Conservation (phyloP, 352 stramenopile species). For the Globisporangium spiculum region DNA sequence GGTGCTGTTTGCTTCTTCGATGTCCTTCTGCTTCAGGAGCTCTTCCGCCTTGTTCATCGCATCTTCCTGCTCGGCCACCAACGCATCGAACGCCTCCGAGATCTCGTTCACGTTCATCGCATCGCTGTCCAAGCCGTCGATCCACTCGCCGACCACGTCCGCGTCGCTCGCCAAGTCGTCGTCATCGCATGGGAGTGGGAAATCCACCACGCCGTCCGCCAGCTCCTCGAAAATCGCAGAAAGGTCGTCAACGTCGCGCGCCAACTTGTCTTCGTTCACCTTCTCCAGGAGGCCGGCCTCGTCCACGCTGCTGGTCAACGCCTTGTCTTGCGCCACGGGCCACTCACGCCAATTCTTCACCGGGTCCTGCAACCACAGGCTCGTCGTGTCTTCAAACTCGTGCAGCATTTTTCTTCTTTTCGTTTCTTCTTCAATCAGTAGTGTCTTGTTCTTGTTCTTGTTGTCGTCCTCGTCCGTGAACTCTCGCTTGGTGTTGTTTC, state of each 20-base stretch:
- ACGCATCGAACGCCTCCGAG: slow-evolving; percentile 58
- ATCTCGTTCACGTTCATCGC: slow-evolving; percentile 72
- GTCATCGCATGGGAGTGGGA: slow-evolving; percentile 54
- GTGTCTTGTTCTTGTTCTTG: slow-evolving; percentile 44
- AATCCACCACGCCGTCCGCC: slow-evolving; percentile 55
- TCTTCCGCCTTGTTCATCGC: slow-evolving; percentile 22
- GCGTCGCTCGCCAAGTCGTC: slow-evolving; percentile 27
- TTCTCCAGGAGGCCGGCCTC: slow-evolving; percentile 52
- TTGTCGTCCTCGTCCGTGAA: slow-evolving; percentile 20
- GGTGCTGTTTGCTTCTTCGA: slow-evolving; percentile 41
- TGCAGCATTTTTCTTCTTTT: slow-evolving; percentile 56
- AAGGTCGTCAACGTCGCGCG: slow-evolving; percentile 72
- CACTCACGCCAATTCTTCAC: slow-evolving; percentile 52
- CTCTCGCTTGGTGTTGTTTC: slow-evolving; percentile 26
- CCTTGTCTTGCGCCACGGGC: slow-evolving; percentile 41
- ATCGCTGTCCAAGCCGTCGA: slow-evolving; percentile 63
- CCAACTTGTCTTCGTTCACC: slow-evolving; percentile 67
- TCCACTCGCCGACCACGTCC: slow-evolving; percentile 44
- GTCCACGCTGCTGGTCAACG: slow-evolving; percentile 16
- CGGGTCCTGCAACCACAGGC: slow-evolving; percentile 52
- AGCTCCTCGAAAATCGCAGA: slow-evolving; percentile 73
- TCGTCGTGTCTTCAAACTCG: slow-evolving; percentile 53
- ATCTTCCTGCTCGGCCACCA: slow-evolving; percentile 47
- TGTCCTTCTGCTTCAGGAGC: slow-evolving; percentile 26
- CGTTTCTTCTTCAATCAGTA: slow-evolving; percentile 20